A percentile compares a stretch with the other conserved stretches of the same genome.
These are phyloP conservation scores for Geosiphon pyriformis DNA, from an alignment of 192 early-diverging fungal genomes.

Conservation along the genomic window DNA sequence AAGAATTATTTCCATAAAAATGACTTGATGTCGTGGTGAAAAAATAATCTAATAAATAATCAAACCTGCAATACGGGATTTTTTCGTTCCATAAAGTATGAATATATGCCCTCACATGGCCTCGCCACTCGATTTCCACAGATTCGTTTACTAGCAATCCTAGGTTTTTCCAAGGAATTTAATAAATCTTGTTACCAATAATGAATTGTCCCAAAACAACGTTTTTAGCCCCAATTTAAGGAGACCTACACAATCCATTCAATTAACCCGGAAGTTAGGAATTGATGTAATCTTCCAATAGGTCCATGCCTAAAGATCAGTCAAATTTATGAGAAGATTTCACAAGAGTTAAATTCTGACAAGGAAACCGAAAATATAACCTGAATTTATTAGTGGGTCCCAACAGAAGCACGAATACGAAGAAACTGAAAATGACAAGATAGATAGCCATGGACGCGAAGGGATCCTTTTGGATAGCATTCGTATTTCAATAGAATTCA, in stretches of 20 bases:
- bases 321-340: neutral
- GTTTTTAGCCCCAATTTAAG: neutral
- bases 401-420: conserved; percentile 4
- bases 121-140: neutral
- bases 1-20: neutral
- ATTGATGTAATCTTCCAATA: neutral
- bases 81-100: conserved; percentile 5
- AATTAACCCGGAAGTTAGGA: neutral
- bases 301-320: neutral
- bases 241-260: neutral
- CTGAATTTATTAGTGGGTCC: conserved; percentile 4
- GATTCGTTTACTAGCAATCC: neutral
- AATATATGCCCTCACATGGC: neutral
- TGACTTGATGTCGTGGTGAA: neutral
- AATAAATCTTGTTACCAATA: neutral
- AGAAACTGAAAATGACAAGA: neutral
- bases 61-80: conserved; percentile 1
- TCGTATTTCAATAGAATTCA: too few species aligned
- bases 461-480: conserved; percentile 8
- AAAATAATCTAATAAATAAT: neutral
- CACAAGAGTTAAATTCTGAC: neutral
- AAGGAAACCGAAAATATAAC: neutral
- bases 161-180: neutral
- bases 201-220: neutral
- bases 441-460: neutral